phyloP scores from a whole-genome alignment of 345 rosid species.

The Camelina laxa region DNA sequence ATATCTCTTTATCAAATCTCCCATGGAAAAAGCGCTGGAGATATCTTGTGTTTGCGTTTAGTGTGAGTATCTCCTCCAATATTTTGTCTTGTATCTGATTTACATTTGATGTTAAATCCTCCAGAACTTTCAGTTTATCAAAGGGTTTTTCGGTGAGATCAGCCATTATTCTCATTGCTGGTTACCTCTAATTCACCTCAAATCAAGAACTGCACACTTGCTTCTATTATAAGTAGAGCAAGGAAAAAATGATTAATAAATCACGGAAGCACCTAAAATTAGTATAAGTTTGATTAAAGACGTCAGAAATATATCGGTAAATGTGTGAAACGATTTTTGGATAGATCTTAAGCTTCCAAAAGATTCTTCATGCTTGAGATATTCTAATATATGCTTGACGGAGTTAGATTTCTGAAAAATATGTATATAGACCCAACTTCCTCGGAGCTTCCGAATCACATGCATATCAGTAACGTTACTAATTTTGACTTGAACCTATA shows the following conservation, averaged over 20 bases:
- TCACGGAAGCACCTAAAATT: neutral
- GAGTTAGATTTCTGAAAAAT: neutral
- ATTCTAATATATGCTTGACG: neutral
- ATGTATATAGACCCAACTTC: neutral
- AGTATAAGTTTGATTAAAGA: neutral
- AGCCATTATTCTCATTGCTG: conserved; percentile 7
- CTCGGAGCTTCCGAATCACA: conserved; percentile 16
- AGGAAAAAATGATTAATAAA: neutral
- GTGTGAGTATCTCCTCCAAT: conserved; percentile 53
- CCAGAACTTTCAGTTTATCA: conserved; percentile 50
- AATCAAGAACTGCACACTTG: neutral
- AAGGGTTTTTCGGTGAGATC: neutral
- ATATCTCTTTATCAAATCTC: conserved; percentile 46
- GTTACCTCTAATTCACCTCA: neutral
- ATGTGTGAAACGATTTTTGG: conserved; percentile 8
- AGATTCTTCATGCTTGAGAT: conserved; percentile 15
- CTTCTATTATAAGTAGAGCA: conserved; percentile 15
- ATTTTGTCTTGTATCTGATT: conserved; percentile 55
- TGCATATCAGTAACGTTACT: neutral
- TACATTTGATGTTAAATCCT: conserved; percentile 67
- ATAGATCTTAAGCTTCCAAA: conserved; percentile 33
- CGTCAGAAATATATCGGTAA: conserved; percentile 3
- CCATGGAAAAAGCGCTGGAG: conserved; percentile 55
- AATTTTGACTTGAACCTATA: neutral
- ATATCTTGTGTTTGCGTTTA: conserved; percentile 58